Evolutionary conservation across 108 stramenopile species (phyloP).

Genomic region (Fistulifera pelliculosa): DNA sequence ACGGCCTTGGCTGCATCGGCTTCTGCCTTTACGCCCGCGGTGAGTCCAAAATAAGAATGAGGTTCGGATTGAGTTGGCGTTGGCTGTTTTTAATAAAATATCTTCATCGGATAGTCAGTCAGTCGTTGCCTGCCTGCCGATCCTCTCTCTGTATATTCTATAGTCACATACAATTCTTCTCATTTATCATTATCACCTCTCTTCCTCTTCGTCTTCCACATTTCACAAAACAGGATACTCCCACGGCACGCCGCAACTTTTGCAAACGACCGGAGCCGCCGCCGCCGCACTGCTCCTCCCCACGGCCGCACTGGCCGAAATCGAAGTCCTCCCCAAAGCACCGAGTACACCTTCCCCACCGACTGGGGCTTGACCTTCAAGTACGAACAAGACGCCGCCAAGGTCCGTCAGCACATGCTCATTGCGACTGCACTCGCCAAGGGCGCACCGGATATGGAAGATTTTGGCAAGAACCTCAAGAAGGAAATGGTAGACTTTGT

Average conservation of each 20-base stretch:
- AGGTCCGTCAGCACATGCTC: constrained; percentile 89
- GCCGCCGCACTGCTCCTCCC: constrained; percentile 5
- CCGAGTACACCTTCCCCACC: constrained; percentile 59
- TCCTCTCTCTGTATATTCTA: not conserved
- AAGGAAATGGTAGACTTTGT: constrained; percentile 98
- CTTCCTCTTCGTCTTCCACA: not conserved
- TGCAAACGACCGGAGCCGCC: constrained; percentile 36
- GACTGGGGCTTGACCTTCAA: constrained; percentile 86
- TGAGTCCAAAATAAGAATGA: not conserved
- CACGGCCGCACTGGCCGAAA: constrained; percentile 51
- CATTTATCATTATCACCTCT: too few species aligned
- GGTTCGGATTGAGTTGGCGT: too few species aligned
- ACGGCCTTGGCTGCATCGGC: constrained; percentile 1
- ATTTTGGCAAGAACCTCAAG: constrained; percentile 88
- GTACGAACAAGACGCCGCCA: constrained; percentile 86
- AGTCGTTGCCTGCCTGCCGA: not conserved
- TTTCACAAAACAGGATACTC: not conserved
- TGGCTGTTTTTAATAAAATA: too few species aligned
- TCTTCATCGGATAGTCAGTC: too few species aligned
- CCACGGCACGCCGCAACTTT: constrained; percentile 60
- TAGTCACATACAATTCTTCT: not conserved
- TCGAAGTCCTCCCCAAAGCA: constrained; percentile 65
- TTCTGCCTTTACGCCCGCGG: constrained; percentile 3
- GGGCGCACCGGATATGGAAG: constrained; percentile 85
- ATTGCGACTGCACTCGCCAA: constrained; percentile 79